Conservation (phyloP, 2,329 filamentous ascomycete genomes). For the Byssoonygena ceratinophila region DNA sequence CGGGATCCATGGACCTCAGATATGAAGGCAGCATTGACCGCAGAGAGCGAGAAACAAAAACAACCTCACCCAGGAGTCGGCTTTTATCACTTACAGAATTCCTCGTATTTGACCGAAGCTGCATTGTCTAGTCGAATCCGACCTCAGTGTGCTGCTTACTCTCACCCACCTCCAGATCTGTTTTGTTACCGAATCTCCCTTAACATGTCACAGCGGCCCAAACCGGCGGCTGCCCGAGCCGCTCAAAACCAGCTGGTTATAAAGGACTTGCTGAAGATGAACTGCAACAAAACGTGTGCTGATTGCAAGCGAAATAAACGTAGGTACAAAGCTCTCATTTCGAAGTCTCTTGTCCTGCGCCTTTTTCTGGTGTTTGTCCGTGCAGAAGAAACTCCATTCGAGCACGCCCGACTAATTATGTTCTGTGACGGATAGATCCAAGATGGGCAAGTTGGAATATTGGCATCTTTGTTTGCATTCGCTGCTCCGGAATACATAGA, state of each 20-base stretch:
- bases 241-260: slow-evolving; percentile 90
- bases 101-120: neutral
- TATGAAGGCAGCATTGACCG: too few relatives aligned
- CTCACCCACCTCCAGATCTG: neutral
- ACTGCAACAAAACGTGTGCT: slow-evolving; percentile 90
- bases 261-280: slow-evolving; percentile 88
- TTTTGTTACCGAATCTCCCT: neutral
- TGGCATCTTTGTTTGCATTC: slow-evolving; percentile 93
- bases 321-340: slow-evolving; percentile 38
- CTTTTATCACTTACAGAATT: neutral
- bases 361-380: neutral
- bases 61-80: neutral
- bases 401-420: neutral
- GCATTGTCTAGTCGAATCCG: neutral
- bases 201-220: slow-evolving; percentile 15
- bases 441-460: slow-evolving; percentile 99
- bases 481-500: slow-evolving; percentile 95
- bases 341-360: neutral
- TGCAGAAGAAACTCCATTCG: too few relatives aligned
- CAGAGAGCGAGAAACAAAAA: neutral
- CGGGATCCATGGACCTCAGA: too few relatives aligned
- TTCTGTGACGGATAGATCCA: slow-evolving; percentile 53
- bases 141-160: neutral
- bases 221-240: slow-evolving; percentile 67
- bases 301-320: slow-evolving; percentile 99